These are phyloP conservation scores for Globisporangium alternatum DNA, from an alignment of 352 stramenopile species.

Conservation along the genomic window DNA sequence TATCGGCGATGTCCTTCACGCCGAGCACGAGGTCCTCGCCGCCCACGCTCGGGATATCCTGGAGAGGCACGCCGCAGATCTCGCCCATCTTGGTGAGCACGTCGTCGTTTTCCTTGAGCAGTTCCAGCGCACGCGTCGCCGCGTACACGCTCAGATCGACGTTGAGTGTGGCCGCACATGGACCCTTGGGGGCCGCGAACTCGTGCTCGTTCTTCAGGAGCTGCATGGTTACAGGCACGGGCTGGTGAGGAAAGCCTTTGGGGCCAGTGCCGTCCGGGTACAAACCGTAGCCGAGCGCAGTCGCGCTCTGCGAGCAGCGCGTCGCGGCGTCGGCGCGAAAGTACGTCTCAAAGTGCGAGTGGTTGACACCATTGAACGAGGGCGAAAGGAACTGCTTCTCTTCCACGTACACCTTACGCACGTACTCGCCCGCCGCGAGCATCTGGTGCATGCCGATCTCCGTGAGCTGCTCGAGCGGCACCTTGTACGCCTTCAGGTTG, in stretches of 20 bases:
- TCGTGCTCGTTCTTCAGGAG: constrained; percentile 80
- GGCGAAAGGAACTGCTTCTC: constrained; percentile 64
- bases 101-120: constrained; percentile 55
- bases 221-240: constrained; percentile 85
- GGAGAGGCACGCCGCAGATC: constrained; percentile 57
- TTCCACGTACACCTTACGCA: constrained; percentile 68
- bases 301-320: constrained; percentile 77
- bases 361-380: constrained; percentile 65
- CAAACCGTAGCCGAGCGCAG: constrained; percentile 68
- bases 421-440: constrained; percentile 59
- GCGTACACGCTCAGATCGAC: constrained; percentile 61
- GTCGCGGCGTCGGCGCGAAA: constrained; percentile 80
- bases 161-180: constrained; percentile 48
- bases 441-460: constrained; percentile 82
- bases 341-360: constrained; percentile 83
- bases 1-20: constrained; percentile 73
- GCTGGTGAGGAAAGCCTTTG: constrained; percentile 57
- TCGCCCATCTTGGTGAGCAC: constrained; percentile 51
- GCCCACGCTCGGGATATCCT: constrained; percentile 52
- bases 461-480: constrained; percentile 79
- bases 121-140: constrained; percentile 42
- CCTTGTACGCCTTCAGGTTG: constrained; percentile 76
- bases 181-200: constrained; percentile 79
- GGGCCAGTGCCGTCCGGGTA: constrained; percentile 81
- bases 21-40: constrained; percentile 74